Percentiles rank a stretch among this genome's conserved stretches.
Conservation (phyloP, 768 basidiomycete species). For the Termitomyces sp. region DNA sequence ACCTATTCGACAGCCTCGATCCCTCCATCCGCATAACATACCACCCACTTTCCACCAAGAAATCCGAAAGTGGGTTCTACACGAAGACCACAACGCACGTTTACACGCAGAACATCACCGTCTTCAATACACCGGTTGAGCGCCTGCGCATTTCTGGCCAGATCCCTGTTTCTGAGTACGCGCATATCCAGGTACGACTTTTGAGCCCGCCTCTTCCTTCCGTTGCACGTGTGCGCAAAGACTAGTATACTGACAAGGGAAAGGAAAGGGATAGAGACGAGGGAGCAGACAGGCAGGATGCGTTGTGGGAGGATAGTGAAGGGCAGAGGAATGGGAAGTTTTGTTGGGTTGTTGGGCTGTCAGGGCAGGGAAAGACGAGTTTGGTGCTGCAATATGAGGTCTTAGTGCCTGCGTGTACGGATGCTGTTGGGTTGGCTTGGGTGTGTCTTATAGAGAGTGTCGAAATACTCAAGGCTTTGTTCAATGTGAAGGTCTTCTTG, state of each 20-base stretch:
- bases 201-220: background rate
- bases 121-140: conserved; percentile 16
- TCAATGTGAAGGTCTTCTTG: too few species aligned
- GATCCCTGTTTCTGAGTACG: conserved; percentile 19
- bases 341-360: background rate
- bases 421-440: background rate
- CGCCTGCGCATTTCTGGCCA: conserved; percentile 18
- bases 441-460: background rate
- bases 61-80: conserved; percentile 19
- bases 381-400: conserved; percentile 2
- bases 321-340: conserved; percentile 13
- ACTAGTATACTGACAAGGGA: background rate
- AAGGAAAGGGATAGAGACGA: background rate
- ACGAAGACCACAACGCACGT: conserved; percentile 16
- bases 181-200: conserved; percentile 2
- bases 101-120: conserved; percentile 18
- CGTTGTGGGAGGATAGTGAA: conserved; percentile 22
- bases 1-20: conserved; percentile 13
- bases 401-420: background rate
- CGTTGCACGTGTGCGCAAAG: background rate
- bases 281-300: background rate
- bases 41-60: conserved; percentile 18
- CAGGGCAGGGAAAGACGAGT: background rate
- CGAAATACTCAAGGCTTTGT: too few species aligned
- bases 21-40: conserved; percentile 22